These are phyloP conservation scores for Podosphaera leucotricha DNA, from an alignment of 2,329 filamentous ascomycete genomes.

Conservation along the genomic window DNA sequence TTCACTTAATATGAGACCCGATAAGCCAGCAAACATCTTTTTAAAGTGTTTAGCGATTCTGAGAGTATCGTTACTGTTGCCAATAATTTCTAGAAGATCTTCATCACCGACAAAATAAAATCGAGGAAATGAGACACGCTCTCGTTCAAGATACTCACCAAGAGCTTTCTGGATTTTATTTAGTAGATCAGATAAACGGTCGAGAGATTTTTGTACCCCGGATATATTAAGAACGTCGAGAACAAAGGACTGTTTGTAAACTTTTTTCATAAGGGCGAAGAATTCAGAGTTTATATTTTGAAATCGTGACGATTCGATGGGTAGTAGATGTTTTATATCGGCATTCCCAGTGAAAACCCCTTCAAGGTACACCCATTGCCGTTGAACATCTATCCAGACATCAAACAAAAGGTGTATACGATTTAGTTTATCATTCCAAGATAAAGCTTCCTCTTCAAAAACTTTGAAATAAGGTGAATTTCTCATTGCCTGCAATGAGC, in stretches of 20 bases:
- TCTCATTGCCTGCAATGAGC: constrained; percentile 94
- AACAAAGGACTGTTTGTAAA: constrained; percentile 86
- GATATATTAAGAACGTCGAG: constrained; percentile 90
- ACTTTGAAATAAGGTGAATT: constrained; percentile 99
- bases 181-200: constrained; percentile 83
- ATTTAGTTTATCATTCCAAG: constrained; percentile 97
- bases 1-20: constrained; percentile 74
- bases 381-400: constrained; percentile 99
- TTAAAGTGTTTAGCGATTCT: constrained; percentile 97
- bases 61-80: constrained; percentile 92
- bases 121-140: constrained; percentile 87
- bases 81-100: constrained; percentile 94
- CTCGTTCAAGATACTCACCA: constrained; percentile 93
- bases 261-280: constrained; percentile 97
- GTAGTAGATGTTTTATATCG: constrained; percentile 93
- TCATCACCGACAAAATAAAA: constrained; percentile 99
- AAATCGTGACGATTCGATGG: constrained; percentile 88
- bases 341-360: constrained; percentile 97
- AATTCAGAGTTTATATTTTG: constrained; percentile 99
- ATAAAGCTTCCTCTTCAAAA: constrained; percentile 88
- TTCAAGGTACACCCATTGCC: constrained; percentile 98
- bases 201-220: constrained; percentile 84
- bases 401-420: constrained; percentile 94
- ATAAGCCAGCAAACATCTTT: constrained; percentile 98
- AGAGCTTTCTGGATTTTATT: constrained; percentile 99